Percentiles rank a stretch among this genome's conserved stretches.
These are phyloP conservation scores for Cercospora janseana DNA, from an alignment of 2,329 filamentous ascomycete genomes.

Conservation along the genomic window DNA sequence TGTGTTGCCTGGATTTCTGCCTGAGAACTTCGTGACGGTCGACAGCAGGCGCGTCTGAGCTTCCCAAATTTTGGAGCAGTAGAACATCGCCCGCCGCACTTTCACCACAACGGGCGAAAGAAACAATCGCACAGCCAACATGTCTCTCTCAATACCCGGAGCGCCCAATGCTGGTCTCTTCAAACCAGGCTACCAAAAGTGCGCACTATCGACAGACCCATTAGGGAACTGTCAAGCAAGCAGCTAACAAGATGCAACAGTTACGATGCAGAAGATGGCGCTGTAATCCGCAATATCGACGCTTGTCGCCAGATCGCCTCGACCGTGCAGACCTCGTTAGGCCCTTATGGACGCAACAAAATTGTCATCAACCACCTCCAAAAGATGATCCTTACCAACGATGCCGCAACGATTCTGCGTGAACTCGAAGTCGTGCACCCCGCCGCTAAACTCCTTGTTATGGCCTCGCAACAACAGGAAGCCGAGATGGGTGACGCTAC, in stretches of 20 bases:
- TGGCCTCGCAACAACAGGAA: slow-evolving; percentile 99
- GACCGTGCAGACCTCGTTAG: slow-evolving; percentile 94
- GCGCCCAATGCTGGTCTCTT: slow-evolving; percentile 92
- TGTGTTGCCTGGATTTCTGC: too few relatives aligned
- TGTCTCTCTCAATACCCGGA: slow-evolving; percentile 95
- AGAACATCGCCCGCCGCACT: neutral
- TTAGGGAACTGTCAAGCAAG: slow-evolving; percentile 22
- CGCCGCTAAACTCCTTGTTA: slow-evolving; percentile 93
- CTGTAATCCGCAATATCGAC: slow-evolving; percentile 96
- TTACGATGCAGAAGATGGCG: slow-evolving; percentile 98
- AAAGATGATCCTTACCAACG: slow-evolving; percentile 99
- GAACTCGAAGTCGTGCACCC: slow-evolving; percentile 98
- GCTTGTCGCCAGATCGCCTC: slow-evolving; percentile 93
- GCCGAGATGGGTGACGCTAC: slow-evolving; percentile 98
- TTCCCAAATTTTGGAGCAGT: neutral
- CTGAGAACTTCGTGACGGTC: too few relatives aligned
- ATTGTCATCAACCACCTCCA: slow-evolving; percentile 99
- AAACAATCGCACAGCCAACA: slow-evolving; percentile 44
- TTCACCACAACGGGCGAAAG: neutral
- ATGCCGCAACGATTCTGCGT: slow-evolving; percentile 93
- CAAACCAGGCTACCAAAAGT: slow-evolving; percentile 97
- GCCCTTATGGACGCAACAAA: slow-evolving; percentile 97
- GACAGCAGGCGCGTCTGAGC: slow-evolving; percentile 5
- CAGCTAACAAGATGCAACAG: slow-evolving; percentile 51
- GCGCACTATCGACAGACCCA: slow-evolving; percentile 41